Conservation (phyloP, 805 yeast species). For the Wickerhamiella vanderwaltii region DNA sequence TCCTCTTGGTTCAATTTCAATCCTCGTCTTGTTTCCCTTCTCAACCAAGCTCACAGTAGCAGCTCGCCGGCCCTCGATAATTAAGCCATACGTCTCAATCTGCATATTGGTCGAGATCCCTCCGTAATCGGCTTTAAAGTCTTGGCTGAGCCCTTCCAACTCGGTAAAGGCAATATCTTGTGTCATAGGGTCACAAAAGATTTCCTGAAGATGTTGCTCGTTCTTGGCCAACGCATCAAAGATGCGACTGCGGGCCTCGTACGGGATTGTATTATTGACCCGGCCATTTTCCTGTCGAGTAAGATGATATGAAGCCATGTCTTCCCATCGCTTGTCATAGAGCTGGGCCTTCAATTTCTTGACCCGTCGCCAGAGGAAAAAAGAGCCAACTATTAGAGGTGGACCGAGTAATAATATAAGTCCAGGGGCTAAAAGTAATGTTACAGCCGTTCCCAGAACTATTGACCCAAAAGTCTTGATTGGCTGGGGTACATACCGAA, state of each 20-base stretch:
- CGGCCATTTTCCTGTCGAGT: not conserved
- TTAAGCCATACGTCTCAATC: slow-evolving; percentile 7
- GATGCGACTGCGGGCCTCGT: slow-evolving; percentile 7
- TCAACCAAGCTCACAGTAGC: slow-evolving; percentile 10
- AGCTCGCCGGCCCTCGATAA: not conserved
- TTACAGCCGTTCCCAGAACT: slow-evolving; percentile 2
- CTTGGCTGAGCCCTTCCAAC: slow-evolving; percentile 11
- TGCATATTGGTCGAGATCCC: slow-evolving; percentile 1
- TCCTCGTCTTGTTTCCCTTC: not conserved
- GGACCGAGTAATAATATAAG: slow-evolving; percentile 10
- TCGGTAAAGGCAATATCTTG: slow-evolving; percentile 1
- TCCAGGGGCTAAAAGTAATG: slow-evolving; percentile 9
- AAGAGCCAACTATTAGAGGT: slow-evolving; percentile 6
- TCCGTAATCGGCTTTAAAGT: not conserved
- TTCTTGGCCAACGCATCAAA: slow-evolving; percentile 10
- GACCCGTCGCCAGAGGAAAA: slow-evolving; percentile 1
- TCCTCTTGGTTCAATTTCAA: slow-evolving; percentile 8
- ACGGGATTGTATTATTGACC: slow-evolving; percentile 1
- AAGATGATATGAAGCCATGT: slow-evolving; percentile 8
- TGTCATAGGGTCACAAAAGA: not conserved
- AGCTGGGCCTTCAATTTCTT: slow-evolving; percentile 4
- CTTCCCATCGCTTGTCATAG: slow-evolving; percentile 8
- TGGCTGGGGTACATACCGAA: slow-evolving; percentile 10
- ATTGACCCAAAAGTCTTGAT: slow-evolving; percentile 11
- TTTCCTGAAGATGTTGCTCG: slow-evolving; percentile 6